Base-by-base conservation (phyloP, 164 flowering plant species). In the Litsea cubeba region DNA sequence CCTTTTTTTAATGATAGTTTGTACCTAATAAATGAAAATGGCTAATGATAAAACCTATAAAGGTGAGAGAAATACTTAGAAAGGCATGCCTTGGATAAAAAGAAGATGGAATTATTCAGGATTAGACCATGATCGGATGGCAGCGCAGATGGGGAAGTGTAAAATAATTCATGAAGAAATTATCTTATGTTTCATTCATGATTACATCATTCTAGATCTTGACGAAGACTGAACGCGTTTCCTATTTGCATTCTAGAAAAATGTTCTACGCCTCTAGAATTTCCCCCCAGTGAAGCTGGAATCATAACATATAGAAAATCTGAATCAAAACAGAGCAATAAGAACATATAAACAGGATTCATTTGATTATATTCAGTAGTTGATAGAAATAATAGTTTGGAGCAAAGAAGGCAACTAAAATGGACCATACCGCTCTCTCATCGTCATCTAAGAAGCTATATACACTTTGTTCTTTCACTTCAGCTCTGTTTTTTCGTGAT, bases 401-500 rank as follows among this genome's bases (percentile, higher is more conserved):
- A 66, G 46, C 46, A 8, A 30, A 25, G 15, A 28, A 3, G 50
- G 18, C 1, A 65, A 65, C 23, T 40, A 24, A 24, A 62, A 68
- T 25, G 62, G 25, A 79, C 78, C 92, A 79, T 86, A 94, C 98
- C 17, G 80, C 85, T 88, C 83, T 93, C 85, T 95, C 99, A 79
- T 93, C 98, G 15, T 95, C 99, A 75, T 93, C 99, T 73, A 95
- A 82, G 77, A 90, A 90, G 83, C 81, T 89, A 1, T 82, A 75
- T 77, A 95, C 83, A 80, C 80, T 86, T 78, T 95, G 99, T 68
- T 88, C 78, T 72, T 88, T 89, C 69, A 84, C 77, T 86, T 88
- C 95, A 70, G 98, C 94, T 82, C 98, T 84, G 70, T 80, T 95
- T 79, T 91, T 93, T 79, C 99, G 75, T 4, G 99, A 91, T 40